Evolutionary conservation across 345 rosid species (phyloP).

Genomic region (Corchorus capsularis): DNA sequence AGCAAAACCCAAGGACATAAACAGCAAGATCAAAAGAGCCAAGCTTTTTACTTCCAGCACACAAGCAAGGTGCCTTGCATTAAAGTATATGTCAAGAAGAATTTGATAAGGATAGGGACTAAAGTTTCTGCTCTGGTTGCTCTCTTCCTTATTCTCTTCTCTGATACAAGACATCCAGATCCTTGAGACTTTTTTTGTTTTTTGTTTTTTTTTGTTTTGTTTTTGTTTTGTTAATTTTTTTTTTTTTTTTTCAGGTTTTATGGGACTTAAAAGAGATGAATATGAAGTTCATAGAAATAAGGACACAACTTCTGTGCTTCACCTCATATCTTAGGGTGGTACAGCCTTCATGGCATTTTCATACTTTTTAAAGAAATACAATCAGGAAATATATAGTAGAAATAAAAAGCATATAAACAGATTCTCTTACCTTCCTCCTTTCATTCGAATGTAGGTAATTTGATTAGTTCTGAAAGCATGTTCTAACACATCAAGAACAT

Average conservation of each 20-base stretch:
- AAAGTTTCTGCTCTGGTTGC: background rate
- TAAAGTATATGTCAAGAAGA: background rate
- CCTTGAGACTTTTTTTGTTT: background rate
- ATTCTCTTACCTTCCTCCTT: conserved; percentile 84
- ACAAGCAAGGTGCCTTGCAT: background rate
- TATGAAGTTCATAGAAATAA: background rate
- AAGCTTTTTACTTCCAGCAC: conserved; percentile 14
- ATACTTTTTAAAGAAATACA: background rate
- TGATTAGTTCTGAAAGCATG: conserved; percentile 74
- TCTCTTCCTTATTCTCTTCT: background rate
- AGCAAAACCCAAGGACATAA: conserved; percentile 1
- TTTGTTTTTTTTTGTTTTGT: too few relatives aligned
- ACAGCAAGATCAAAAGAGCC: background rate
- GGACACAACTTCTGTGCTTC: background rate
- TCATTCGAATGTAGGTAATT: conserved; percentile 77
- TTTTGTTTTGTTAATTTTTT: too few relatives aligned
- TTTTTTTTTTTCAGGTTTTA: background rate
- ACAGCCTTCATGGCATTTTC: background rate
- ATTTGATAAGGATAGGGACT: background rate
- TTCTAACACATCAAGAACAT: conserved; percentile 94
- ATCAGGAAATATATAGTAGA: background rate
- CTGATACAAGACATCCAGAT: background rate
- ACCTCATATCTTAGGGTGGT: background rate
- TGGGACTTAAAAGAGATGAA: background rate
- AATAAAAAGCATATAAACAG: background rate